Conservation (phyloP, 805 yeast genomes). For the Barnettozyma populi region DNA sequence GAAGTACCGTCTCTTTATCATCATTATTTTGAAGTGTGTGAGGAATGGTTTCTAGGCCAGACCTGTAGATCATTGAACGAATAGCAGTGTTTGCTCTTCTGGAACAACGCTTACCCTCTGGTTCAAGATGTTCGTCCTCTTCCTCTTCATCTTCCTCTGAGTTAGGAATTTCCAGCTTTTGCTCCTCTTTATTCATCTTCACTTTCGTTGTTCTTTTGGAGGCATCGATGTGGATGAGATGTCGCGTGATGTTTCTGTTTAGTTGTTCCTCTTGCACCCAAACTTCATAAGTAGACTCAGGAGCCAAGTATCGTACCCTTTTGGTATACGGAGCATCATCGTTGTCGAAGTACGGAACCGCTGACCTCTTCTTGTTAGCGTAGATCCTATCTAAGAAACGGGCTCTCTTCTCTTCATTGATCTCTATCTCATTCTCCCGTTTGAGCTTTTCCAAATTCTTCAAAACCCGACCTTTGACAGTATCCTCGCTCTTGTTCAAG, state of each 20-base stretch:
- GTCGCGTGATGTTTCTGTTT: constrained; percentile 8
- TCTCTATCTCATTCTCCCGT: neutral
- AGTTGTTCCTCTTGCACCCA: constrained; percentile 18
- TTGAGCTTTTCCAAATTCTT: neutral
- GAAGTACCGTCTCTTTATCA: neutral
- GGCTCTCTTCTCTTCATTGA: neutral
- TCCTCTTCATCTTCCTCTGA: neutral
- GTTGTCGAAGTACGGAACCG: neutral
- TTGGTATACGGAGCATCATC: neutral
- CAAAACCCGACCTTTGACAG: neutral
- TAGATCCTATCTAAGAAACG: neutral
- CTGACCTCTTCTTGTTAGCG: neutral
- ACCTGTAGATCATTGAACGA: neutral
- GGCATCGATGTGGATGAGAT: neutral
- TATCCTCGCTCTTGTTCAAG: neutral
- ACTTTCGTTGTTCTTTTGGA: neutral
- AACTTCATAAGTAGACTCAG: constrained; percentile 21
- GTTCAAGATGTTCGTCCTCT: neutral
- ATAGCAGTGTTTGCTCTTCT: neutral
- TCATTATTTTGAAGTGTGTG: neutral
- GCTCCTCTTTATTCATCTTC: neutral
- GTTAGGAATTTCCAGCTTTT: constrained; percentile 2
- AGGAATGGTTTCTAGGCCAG: neutral
- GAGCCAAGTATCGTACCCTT: constrained; percentile 4
- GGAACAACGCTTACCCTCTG: neutral